A percentile compares a stretch with the other conserved stretches of the same genome.
Conservation (phyloP, 208 protist genomes). For the Leishmania major region DNA sequence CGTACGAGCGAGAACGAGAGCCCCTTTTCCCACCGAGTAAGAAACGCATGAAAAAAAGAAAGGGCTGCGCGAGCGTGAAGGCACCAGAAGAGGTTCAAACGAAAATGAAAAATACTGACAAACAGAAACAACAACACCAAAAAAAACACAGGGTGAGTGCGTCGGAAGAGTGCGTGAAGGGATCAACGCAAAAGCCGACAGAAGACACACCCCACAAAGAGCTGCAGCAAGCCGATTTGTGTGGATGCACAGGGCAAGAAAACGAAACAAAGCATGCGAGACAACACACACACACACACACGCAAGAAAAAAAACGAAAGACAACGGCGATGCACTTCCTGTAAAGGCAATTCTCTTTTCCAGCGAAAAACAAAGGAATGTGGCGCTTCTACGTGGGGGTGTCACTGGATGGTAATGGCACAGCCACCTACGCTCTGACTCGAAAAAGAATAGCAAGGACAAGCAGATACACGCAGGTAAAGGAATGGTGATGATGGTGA, state of each 20-base stretch:
- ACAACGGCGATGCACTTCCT: neutral
- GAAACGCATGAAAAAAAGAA: neutral
- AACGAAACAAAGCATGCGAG: neutral
- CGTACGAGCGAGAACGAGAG: neutral
- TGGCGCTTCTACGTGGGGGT: neutral
- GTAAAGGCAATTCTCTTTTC: neutral
- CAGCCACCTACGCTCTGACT: too few relatives aligned
- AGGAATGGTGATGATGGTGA: neutral
- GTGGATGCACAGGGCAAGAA: neutral
- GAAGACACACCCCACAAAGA: neutral
- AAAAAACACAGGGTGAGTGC: neutral
- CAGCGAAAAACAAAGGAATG: neutral
- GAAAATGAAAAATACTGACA: neutral
- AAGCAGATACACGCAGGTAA: neutral
- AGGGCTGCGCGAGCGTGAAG: neutral
- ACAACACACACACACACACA: neutral
- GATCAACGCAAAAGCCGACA: neutral
- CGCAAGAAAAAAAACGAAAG: neutral
- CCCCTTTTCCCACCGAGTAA: neutral
- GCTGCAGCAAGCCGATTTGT: neutral
- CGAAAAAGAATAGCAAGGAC: neutral
- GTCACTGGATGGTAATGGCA: neutral
- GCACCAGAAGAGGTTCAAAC: neutral
- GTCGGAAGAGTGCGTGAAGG: too few relatives aligned
- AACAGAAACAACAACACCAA: neutral